Base-by-base conservation (phyloP, 371 early-diverging fungal genomes). In the Funneliformis caledonium region DNA sequence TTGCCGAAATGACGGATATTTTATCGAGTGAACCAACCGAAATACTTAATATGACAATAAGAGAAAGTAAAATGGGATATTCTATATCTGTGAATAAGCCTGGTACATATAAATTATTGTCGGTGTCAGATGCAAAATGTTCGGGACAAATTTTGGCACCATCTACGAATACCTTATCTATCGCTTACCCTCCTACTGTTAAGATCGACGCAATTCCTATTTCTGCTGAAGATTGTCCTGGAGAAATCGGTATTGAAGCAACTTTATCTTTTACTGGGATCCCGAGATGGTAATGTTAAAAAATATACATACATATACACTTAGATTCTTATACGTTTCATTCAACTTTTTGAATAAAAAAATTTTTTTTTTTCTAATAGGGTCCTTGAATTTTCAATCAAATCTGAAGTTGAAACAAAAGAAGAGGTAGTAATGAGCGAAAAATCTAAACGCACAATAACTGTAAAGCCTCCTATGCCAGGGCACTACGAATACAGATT, bases 191-290 rank as follows among this genome's bases (percentile, higher is more conserved):
- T 12, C 80, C 80, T 8, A 60, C 80, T 9, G 65, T 80, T 37
- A 72, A 73, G 48, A 50, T 80, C 12, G 80, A 80, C 8, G n/a
- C 74, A 12, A 52, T 48, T 26, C 80, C 80, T 60, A 80, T 80
- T 64, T 48, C 72, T 8, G 62, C 80, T 37, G 72, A 52, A 11
- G 62, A 72, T 73, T 80, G 80, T 68, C 74, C 75, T 31, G 80
- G 80, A 14, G 80, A 80, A 64, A 31, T 80, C 6, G 80, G 80
- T 22, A 16, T 65, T 22, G 80, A 72, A 37, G 65, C 74, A 16
- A 80, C 56, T 64, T 19, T 80, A n/a, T 50, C 80, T 5, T 72
- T 80, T 59, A 80, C 80, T 56, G 80, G 80, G 16, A 45, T n/a
- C 26, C 80, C 61, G 3, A 74, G 74, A 62, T 80, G 80, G 72